Evolutionary conservation across 2,329 filamentous ascomycete genomes (phyloP).

Genomic region (Pezicula rhizophila): DNA sequence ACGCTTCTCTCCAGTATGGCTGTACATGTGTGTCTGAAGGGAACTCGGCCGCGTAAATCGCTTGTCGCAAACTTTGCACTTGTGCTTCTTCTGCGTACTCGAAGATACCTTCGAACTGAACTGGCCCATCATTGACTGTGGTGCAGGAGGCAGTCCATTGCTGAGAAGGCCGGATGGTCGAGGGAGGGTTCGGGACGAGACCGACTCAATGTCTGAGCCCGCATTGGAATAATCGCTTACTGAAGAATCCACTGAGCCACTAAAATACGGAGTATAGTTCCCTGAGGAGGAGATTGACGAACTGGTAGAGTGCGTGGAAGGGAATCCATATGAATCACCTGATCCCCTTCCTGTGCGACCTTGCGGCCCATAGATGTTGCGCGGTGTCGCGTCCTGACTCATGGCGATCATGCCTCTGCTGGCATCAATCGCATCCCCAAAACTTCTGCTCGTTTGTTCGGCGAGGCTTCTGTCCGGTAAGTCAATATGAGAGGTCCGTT

Average conservation of each 20-base stretch:
- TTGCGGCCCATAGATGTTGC: slow-evolving; percentile 76
- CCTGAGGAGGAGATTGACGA: slow-evolving; percentile 86
- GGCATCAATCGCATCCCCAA: slow-evolving; percentile 85
- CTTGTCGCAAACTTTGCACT: slow-evolving; percentile 98
- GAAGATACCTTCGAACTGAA: slow-evolving; percentile 96
- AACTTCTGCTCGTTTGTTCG: slow-evolving; percentile 58
- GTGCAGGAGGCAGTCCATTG: slow-evolving; percentile 66
- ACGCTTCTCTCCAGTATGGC: slow-evolving; percentile 97
- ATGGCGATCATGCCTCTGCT: slow-evolving; percentile 92
- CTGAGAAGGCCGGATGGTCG: slow-evolving; percentile 63
- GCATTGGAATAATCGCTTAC: slow-evolving; percentile 91
- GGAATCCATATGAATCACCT: slow-evolving; percentile 86
- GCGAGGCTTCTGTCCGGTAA: slow-evolving; percentile 51
- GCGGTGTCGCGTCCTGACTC: slow-evolving; percentile 89
- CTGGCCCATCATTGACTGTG: slow-evolving; percentile 96
- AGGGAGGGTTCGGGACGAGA: slow-evolving; percentile 76
- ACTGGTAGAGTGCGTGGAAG: slow-evolving; percentile 73
- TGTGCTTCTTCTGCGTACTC: slow-evolving; percentile 98
- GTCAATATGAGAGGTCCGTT: slow-evolving; percentile 57
- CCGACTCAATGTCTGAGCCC: slow-evolving; percentile 77
- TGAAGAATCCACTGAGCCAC: slow-evolving; percentile 74
- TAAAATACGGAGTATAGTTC: slow-evolving; percentile 78
- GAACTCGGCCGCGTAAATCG: slow-evolving; percentile 92
- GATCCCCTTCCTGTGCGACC: slow-evolving; percentile 60
- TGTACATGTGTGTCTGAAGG: slow-evolving; percentile 96